These are phyloP conservation scores for Cercospora berteroae DNA, from an alignment of 2,329 filamentous ascomycete species.

Conservation along the genomic window DNA sequence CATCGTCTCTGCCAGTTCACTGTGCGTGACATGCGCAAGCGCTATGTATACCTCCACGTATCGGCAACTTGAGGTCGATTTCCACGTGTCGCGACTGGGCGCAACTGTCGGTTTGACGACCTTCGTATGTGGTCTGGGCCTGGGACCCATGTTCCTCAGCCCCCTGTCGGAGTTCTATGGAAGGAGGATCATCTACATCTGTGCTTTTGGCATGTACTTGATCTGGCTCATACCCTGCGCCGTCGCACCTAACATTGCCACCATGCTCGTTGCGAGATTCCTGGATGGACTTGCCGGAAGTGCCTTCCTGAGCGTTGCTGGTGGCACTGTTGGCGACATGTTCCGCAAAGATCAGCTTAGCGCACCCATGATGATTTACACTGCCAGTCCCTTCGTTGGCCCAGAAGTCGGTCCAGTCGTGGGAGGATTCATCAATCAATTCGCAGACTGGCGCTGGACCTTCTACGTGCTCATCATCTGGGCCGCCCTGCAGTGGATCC, in stretches of 20 bases:
- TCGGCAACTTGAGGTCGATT: conserved; percentile 70
- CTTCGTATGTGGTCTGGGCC: conserved; percentile 59
- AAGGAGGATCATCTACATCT: conserved; percentile 64
- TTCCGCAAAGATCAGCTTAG: conserved; percentile 68
- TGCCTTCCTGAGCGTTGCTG: conserved; percentile 66
- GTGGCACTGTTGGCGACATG: conserved; percentile 62
- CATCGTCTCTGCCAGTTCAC: conserved; percentile 69
- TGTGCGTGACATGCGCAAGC: conserved; percentile 60
- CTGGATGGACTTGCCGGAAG: conserved; percentile 53
- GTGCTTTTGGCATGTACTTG: conserved; percentile 63
- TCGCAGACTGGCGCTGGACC: conserved; percentile 70
- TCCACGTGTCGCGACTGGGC: conserved; percentile 66
- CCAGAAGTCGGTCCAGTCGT: conserved; percentile 59
- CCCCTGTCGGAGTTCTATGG: conserved; percentile 68
- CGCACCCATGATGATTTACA: conserved; percentile 77
- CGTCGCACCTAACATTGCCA: conserved; percentile 54
- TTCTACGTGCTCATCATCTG: conserved; percentile 85
- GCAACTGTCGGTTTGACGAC: conserved; percentile 77
- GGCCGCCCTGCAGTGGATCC: conserved; percentile 62
- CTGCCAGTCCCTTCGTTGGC: conserved; percentile 57
- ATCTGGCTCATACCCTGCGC: conserved; percentile 55
- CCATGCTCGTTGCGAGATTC: conserved; percentile 57
- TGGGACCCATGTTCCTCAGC: conserved; percentile 56
- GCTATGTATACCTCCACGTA: conserved; percentile 74
- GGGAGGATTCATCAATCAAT: conserved; percentile 80